Evolutionary conservation across 1,284 basidiomycete genomes (phyloP).

Genomic region (Wolfiporia cocos): DNA sequence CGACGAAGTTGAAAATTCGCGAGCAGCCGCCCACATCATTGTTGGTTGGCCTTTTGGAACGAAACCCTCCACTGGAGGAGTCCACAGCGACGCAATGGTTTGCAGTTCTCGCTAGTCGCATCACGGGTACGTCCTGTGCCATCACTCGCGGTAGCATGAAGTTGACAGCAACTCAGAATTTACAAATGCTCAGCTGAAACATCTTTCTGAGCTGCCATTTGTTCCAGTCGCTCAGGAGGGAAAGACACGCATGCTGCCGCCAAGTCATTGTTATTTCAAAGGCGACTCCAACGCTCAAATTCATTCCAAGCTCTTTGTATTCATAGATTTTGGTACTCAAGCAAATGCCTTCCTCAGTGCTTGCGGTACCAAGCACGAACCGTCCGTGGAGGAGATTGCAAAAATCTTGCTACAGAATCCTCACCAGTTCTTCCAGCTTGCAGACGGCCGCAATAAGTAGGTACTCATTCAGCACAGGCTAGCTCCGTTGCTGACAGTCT

Average conservation of each 20-base stretch:
- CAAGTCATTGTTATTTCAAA: slow-evolving; percentile 67
- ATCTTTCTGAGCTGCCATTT: slow-evolving; percentile 45
- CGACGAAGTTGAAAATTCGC: slow-evolving; percentile 67
- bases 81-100: slow-evolving; percentile 66
- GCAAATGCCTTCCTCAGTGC: slow-evolving; percentile 85
- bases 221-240: slow-evolving; percentile 41
- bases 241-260: slow-evolving; percentile 43
- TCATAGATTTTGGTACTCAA: slow-evolving; percentile 82
- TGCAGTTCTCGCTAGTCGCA: slow-evolving; percentile 65
- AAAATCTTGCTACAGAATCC: slow-evolving; percentile 63
- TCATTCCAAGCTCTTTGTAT: slow-evolving; percentile 78
- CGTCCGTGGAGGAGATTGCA: slow-evolving; percentile 78
- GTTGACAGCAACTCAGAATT: slow-evolving; percentile 43
- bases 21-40: slow-evolving; percentile 68
- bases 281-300: slow-evolving; percentile 45
- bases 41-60: slow-evolving; percentile 62
- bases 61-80: slow-evolving; percentile 54
- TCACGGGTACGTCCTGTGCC: slow-evolving; percentile 48
- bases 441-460: slow-evolving; percentile 60
- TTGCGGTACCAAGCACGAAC: slow-evolving; percentile 87
- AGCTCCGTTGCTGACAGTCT: background rate
- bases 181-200: slow-evolving; percentile 36
- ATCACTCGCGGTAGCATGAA: background rate
- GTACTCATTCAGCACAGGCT: slow-evolving; percentile 11
- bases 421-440: slow-evolving; percentile 60